These are phyloP conservation scores for Exophiala lecanii-corni DNA, from an alignment of 2,329 filamentous ascomycete species.

Conservation along the genomic window DNA sequence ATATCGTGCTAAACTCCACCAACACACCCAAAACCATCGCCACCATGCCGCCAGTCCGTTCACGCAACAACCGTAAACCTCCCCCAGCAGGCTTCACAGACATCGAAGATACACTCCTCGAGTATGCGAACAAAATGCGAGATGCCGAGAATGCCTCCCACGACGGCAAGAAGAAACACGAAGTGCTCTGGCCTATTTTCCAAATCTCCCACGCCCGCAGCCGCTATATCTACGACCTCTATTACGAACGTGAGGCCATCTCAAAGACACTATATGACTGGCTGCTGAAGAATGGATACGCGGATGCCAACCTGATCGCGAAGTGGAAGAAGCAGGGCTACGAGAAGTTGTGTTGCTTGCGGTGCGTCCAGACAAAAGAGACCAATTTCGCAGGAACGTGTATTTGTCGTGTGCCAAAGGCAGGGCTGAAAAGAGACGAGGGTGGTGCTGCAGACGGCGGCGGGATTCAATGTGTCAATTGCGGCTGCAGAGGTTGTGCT, in stretches of 20 bases:
- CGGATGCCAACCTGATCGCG: constrained; percentile 89
- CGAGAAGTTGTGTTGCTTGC: constrained; percentile 93
- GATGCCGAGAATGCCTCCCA: constrained; percentile 82
- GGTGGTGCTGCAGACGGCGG: constrained; percentile 16
- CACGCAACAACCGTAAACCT: constrained; percentile 56
- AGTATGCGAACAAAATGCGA: constrained; percentile 66
- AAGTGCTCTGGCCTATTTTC: constrained; percentile 95
- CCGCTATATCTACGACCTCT: constrained; percentile 94
- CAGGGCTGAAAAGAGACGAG: constrained; percentile 75
- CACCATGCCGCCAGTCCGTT: constrained; percentile 57
- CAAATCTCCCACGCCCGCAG: constrained; percentile 79
- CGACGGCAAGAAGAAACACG: constrained; percentile 76
- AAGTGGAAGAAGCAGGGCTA: constrained; percentile 99
- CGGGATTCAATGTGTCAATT: constrained; percentile 85
- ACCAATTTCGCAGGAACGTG: constrained; percentile 98
- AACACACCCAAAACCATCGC: too few species aligned
- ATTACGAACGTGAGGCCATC: constrained; percentile 97
- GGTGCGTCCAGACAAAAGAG: constrained; percentile 99
- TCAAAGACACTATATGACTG: constrained; percentile 89
- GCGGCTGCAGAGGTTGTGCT: constrained; percentile 85
- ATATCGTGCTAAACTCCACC: too few species aligned
- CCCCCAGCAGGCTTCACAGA: constrained; percentile 64
- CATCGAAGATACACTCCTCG: constrained; percentile 63
- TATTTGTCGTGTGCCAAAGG: constrained; percentile 89
- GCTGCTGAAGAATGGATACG: constrained; percentile 93